These are phyloP conservation scores for Monosporascus sp. DNA, from an alignment of 2,329 filamentous ascomycete genomes.

Conservation along the genomic window DNA sequence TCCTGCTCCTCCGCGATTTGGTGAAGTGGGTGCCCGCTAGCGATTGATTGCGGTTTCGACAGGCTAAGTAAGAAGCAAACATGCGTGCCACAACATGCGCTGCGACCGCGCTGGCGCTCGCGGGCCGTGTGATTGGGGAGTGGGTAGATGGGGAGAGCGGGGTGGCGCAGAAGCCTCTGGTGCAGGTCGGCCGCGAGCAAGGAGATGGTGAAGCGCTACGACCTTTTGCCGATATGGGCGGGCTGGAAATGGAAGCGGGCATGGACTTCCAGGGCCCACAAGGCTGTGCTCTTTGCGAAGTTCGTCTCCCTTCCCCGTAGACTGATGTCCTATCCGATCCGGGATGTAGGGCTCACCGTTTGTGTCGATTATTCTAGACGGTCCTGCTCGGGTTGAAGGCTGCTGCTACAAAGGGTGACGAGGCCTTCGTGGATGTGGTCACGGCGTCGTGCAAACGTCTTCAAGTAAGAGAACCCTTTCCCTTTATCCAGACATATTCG, in stretches of 20 bases:
- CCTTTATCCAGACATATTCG: neutral
- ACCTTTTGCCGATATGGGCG: neutral
- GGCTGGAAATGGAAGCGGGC: neutral
- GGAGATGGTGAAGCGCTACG: neutral
- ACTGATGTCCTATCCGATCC: neutral
- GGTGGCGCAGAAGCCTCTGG: neutral
- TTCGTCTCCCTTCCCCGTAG: constrained; percentile 11
- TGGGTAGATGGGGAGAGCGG: neutral
- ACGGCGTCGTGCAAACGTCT: constrained; percentile 20
- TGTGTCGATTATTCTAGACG: constrained; percentile 5
- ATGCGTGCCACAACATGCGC: neutral
- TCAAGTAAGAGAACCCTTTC: constrained; percentile 7
- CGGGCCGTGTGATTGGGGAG: neutral
- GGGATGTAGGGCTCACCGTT: neutral
- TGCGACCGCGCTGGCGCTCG: neutral
- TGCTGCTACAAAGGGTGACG: constrained; percentile 17
- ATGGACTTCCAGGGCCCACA: constrained; percentile 15
- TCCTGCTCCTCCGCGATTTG: too few relatives aligned
- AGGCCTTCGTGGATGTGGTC: constrained; percentile 16
- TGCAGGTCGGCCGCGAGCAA: neutral
- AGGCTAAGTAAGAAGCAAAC: neutral
- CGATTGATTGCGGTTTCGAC: neutral
- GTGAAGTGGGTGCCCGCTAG: neutral
- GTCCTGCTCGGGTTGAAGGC: constrained; percentile 19
- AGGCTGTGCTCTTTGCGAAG: constrained; percentile 25